Evolutionary conservation across 306 rosid species (phyloP).

Genomic region (Trichosanthes cucumerina): DNA sequence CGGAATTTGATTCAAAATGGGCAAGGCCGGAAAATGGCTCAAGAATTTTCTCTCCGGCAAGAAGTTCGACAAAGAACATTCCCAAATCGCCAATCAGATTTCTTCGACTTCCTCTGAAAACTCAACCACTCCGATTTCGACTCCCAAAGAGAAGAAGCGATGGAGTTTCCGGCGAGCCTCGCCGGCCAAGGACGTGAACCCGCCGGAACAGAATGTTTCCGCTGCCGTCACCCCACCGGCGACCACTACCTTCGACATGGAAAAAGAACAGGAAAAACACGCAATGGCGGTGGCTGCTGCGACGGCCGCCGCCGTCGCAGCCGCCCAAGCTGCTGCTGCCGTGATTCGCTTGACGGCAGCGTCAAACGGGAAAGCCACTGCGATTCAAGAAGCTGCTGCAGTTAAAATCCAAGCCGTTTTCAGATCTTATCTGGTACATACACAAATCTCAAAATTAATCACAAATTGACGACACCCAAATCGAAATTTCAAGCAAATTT

Average conservation of each 20-base stretch:
- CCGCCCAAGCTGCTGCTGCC: constrained; percentile 66
- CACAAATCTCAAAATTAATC: neutral
- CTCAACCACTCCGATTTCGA: constrained; percentile 42
- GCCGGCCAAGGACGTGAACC: constrained; percentile 41
- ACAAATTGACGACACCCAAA: neutral
- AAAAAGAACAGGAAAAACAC: constrained; percentile 52
- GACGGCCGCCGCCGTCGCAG: constrained; percentile 47
- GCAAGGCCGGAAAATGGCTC: constrained; percentile 80
- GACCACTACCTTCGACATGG: constrained; percentile 22
- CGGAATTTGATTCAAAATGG: constrained; percentile 37
- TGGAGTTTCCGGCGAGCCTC: constrained; percentile 93
- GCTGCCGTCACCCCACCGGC: constrained; percentile 12
- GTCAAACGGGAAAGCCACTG: constrained; percentile 23
- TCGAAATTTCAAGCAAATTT: neutral
- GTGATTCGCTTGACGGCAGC: constrained; percentile 39
- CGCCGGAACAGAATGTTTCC: constrained; percentile 19
- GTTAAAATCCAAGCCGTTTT: constrained; percentile 63
- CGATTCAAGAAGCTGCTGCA: constrained; percentile 58
- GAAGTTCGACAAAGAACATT: constrained; percentile 38
- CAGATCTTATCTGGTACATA: constrained; percentile 67
- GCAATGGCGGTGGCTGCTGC: constrained; percentile 61
- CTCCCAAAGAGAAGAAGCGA: constrained; percentile 64
- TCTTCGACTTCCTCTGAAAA: constrained; percentile 34
- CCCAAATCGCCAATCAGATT: constrained; percentile 17
- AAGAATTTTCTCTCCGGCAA: constrained; percentile 60